Evolutionary conservation across 2,329 filamentous ascomycete species (phyloP).

Genomic region (Teratosphaeria nubilosa): DNA sequence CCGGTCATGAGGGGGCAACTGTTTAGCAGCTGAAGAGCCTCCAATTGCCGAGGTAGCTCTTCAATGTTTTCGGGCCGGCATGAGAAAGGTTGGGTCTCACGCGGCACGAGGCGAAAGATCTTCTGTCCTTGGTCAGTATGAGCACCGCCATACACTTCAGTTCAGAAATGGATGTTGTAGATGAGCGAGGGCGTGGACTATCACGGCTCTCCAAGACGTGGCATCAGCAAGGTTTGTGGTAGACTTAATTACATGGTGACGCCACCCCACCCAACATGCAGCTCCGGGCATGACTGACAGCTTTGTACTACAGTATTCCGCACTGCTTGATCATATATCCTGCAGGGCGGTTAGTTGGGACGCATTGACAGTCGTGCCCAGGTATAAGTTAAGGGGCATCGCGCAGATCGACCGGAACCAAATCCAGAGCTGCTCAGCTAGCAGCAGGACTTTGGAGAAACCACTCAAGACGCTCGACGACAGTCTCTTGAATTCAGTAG

Average conservation of each 20-base stretch:
- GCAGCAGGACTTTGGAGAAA: neutral
- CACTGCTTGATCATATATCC: too few relatives aligned
- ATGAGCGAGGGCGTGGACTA: neutral
- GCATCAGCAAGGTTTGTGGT: neutral
- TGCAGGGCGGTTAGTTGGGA: too few relatives aligned
- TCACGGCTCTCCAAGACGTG: neutral
- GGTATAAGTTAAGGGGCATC: too few relatives aligned
- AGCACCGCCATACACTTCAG: neutral
- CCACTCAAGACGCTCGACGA: neutral
- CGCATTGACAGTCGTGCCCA: too few relatives aligned
- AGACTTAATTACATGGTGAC: neutral
- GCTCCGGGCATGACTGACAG: neutral
- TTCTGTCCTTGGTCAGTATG: neutral
- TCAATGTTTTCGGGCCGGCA: too few relatives aligned
- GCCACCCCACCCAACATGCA: neutral
- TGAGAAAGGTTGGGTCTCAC: too few relatives aligned
- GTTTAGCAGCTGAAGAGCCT: too few relatives aligned
- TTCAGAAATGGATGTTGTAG: neutral
- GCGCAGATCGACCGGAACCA: neutral
- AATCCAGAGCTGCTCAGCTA: neutral
- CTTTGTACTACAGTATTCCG: neutral
- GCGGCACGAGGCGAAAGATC: neutral
- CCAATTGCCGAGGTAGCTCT: too few relatives aligned
- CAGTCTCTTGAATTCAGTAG: neutral
- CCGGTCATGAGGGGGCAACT: too few relatives aligned